Evolutionary conservation across 1,284 basidiomycete species (phyloP), one percentile per base, ranked within the genome.

Genomic region (Fomitopsis palustris): DNA sequence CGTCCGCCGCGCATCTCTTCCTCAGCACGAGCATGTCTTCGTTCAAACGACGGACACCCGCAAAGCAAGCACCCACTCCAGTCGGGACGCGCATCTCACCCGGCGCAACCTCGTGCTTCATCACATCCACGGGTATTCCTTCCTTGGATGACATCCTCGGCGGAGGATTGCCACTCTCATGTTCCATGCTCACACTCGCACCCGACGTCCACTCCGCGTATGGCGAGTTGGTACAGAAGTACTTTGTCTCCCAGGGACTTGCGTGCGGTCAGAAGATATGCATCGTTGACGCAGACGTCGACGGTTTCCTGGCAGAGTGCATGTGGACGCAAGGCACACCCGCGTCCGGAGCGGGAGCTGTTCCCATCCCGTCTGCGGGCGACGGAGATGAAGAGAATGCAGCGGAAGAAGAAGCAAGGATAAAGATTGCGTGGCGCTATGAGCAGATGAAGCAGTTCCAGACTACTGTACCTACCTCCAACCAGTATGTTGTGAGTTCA

Each of bases 361-460:
- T 64, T 16, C 33, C 63, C 21, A 39, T 57, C 23, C 52, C 55
- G 19, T 61, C 57, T n/a, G 69, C 68, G 45, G 73, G 73, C 25
- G 71, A 74, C 39, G 74, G 75, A 47, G 73, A 74, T 35, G 74
- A 72, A 8, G 71, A 67, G 52, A 66, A 63, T 29, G 66, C 65
- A 5, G 76, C 78, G 37, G 75, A 71, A 39, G 75, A 75, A 45
- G 78, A 76, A 45, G 77, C 78, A 57, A 82, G 81, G 66, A 86
- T 94, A 63, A 93, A 90, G 75, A 97, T 98, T 68, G 96, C 96
- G 39, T 99, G 96, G 93, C 82, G 96, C 68, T 99, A 99, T 73
- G 92, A 93, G 68, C 81, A 86, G 61, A 91, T 97, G 91, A 92
- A 89, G 75, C 88, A 83, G 74, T 96, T 96, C 73, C 87, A 92